Conservation (phyloP, 2,329 filamentous ascomycete species). For the Pleurostoma richardsiae region DNA sequence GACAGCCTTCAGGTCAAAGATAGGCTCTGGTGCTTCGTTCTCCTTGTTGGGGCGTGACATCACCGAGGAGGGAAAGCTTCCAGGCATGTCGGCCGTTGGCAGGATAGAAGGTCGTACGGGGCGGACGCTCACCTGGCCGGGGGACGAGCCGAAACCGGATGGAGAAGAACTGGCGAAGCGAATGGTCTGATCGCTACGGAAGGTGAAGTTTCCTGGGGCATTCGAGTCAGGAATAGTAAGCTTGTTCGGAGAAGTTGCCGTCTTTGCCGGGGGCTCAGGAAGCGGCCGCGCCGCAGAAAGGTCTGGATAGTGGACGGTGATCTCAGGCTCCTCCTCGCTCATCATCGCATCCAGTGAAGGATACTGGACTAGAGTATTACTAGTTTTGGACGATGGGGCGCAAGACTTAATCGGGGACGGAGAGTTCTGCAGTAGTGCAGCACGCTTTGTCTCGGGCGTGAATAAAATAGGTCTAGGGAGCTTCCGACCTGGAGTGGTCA, state of each 20-base stretch:
- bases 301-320: conserved; percentile 47
- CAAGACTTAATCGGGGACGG: conserved; percentile 51
- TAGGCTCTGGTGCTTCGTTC: conserved; percentile 36
- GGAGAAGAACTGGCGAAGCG: conserved; percentile 44
- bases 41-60: conserved; percentile 45
- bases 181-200: conserved; percentile 62
- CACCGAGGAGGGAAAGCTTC: conserved; percentile 41
- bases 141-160: conserved; percentile 49
- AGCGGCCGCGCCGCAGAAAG: conserved; percentile 32
- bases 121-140: conserved; percentile 57
- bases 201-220: conserved; percentile 56
- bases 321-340: conserved; percentile 17
- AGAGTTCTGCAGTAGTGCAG: conserved; percentile 38
- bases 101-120: conserved; percentile 50
- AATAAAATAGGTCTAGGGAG: conserved; percentile 73
- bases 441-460: conserved; percentile 61
- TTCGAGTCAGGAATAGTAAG: not conserved
- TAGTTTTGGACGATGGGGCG: conserved; percentile 35
- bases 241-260: not conserved
- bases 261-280: conserved; percentile 17
- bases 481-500: conserved; percentile 65
- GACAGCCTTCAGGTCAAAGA: conserved; percentile 33
- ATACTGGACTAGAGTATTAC: conserved; percentile 25
- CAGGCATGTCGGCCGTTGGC: conserved; percentile 43
- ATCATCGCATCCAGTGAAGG: conserved; percentile 24